Conservation (phyloP, 495 filamentous ascomycete species). For the Hypoxylon cercidicola region DNA sequence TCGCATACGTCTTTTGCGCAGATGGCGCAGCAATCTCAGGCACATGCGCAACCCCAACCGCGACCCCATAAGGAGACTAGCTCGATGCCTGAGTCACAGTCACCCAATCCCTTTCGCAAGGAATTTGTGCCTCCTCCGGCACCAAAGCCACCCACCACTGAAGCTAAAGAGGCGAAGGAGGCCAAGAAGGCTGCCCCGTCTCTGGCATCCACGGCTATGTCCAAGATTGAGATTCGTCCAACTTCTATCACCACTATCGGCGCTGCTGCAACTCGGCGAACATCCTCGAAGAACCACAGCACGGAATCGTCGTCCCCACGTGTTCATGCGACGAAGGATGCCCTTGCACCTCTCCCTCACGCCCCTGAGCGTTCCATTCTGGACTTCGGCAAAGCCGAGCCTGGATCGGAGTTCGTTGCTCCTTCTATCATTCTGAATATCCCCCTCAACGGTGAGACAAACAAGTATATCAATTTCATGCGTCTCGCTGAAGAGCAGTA, state of each 20-base stretch:
- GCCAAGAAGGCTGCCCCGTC: conserved; percentile 49
- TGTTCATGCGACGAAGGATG: conserved; percentile 52
- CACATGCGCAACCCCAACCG: conserved; percentile 34
- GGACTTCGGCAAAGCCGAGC: conserved; percentile 60
- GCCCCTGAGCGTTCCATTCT: conserved; percentile 58
- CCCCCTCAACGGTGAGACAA: conserved; percentile 78
- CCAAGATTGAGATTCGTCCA: conserved; percentile 50
- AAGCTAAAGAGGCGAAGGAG: conserved; percentile 44
- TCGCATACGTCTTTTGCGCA: conserved; percentile 55
- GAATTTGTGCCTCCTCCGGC: conserved; percentile 47
- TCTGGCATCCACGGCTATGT: conserved; percentile 37
- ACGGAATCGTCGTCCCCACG: conserved; percentile 54
- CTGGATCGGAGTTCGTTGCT: conserved; percentile 62
- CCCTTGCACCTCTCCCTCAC: conserved; percentile 50
- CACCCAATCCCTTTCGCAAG: conserved; percentile 47
- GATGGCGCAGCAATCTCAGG: conserved; percentile 33
- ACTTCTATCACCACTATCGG: conserved; percentile 55
- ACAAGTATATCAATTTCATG: conserved; percentile 95
- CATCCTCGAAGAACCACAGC: conserved; percentile 54
- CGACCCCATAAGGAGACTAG: conserved; percentile 36
- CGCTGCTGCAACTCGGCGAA: conserved; percentile 48
- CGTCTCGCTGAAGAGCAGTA: conserved; percentile 92
- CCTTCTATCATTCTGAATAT: conserved; percentile 89
- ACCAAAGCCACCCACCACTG: conserved; percentile 48
- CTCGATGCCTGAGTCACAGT: conserved; percentile 44